A percentile compares a stretch with the other conserved stretches of the same genome.
Evolutionary conservation across 1,284 basidiomycete genomes (phyloP).

Genomic region (Papiliotrema laurentii): DNA sequence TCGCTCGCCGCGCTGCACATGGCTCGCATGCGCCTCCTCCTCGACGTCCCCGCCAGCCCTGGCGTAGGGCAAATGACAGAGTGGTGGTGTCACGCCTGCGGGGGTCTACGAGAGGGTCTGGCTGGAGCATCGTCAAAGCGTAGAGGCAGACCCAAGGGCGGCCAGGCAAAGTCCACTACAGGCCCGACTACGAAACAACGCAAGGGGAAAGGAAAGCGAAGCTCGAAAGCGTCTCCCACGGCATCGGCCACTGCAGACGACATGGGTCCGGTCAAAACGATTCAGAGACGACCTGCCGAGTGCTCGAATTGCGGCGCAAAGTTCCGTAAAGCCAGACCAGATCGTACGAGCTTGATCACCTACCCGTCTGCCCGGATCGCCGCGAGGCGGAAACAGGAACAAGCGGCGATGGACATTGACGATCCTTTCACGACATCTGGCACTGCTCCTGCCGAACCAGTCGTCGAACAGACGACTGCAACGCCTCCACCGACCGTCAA

Average conservation of each 20-base stretch:
- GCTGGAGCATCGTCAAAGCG: slow-evolving; percentile 15
- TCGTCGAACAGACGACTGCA: not conserved
- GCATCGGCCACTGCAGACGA: not conserved
- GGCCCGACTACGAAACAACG: not conserved
- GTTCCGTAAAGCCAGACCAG: slow-evolving; percentile 13
- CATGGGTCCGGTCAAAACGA: not conserved
- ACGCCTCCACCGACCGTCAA: not conserved
- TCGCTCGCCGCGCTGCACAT: slow-evolving; percentile 34
- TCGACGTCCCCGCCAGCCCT: slow-evolving; percentile 15
- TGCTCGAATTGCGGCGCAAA: slow-evolving; percentile 23
- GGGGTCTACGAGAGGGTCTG: slow-evolving; percentile 29
- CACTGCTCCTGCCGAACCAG: not conserved
- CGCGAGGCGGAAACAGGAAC: slow-evolving; percentile 5
- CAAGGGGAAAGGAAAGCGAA: slow-evolving; percentile 1
- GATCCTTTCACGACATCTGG: not conserved
- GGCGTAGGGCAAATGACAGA: slow-evolving; percentile 7
- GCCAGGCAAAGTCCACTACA: slow-evolving; percentile 4
- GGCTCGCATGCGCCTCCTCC: slow-evolving; percentile 28
- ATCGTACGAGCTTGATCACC: slow-evolving; percentile 6
- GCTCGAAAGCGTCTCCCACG: not conserved
- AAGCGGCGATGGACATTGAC: slow-evolving; percentile 1
- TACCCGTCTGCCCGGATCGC: slow-evolving; percentile 18
- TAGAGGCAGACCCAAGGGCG: slow-evolving; percentile 1
- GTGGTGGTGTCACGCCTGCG: slow-evolving; percentile 34
- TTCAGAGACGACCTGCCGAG: slow-evolving; percentile 4